Base-by-base conservation (phyloP, 2,329 filamentous ascomycete genomes). In the Emericellopsis cladophorae region DNA sequence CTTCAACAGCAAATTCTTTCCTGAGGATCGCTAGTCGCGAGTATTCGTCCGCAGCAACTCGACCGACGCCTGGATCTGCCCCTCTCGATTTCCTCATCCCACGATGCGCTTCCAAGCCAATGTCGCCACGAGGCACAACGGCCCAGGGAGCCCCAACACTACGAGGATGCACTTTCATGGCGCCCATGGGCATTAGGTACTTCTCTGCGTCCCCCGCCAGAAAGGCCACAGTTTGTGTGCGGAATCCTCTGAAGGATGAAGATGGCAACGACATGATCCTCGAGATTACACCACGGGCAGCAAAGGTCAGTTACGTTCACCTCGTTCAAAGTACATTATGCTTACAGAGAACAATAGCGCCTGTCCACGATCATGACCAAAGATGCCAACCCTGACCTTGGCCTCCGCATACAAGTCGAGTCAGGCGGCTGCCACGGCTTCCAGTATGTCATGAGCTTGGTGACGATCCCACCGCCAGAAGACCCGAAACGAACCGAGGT, bases 351-450 rank as follows among this genome's bases (percentile, higher is more conserved):
- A 8, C 11, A 31, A 11, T 49, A 79, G 74, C 84, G 88, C 31
- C 76, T 95, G 26, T 71, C 76, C 43, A 74, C 86, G 48, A 94
- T 92, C 47, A 88, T 86, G 71, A 55, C 63, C 31, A 76, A 79
- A 50, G 79, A 84, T 52, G 54, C 58, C 15, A 93, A 94, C 57
- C 85, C 86, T 2, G 70, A 84, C 53, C 76, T 94, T 26, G 85
- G 88, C 21, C 73, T 98, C n/a, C 84, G 90, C 40, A 84, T 98
- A 49, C 81, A 84, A 45, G 89, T 98, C 44, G 88, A 94, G 55
- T 87, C 83, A 42, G 92, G 92, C 47, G 92, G 92, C 42, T 98
- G 92, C 60, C 92, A 98, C 62, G 92, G 92, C 39, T 98, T 98
- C 60, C 92, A 98, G 59, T 98, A 98, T 57, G 67, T 94, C 37